Base-by-base conservation (phyloP, 1,139 yeast genomes). In the Lodderomyces oxycetoniae region DNA sequence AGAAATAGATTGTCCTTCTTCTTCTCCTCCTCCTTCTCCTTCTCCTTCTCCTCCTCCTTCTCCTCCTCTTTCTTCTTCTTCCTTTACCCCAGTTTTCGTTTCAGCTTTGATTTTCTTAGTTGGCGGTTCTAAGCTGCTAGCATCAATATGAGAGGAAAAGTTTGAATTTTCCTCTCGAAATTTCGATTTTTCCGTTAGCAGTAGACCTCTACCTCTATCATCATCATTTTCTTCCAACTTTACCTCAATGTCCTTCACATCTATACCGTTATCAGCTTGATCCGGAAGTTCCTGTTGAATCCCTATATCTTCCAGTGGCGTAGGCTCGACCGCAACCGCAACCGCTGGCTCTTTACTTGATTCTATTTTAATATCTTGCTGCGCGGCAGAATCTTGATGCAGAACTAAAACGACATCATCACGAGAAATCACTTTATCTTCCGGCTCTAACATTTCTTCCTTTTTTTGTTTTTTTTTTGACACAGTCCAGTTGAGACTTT, bases 91-190 rank as follows among this genome's bases (percentile, higher is more conserved):
- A 9, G 5, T 36, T 37, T n/a, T 14, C 6, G 11, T 12, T 32
- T 42, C 45, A 26, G 41, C 24, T 32, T 43, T 43, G 20, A 41
- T 34, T 31, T 36, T 40, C 29, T 41, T 41, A 12, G 28, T n/a
- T 9, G 41, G 29, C 13, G 22, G 42, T 26, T 37, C 38, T 6
- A 16, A 30, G 12, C 5, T 9, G 12, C 7, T 13, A 9, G 16
- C n/a, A 12, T 30, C 28, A 4, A 15, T 8, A 12, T n/a, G n/a
- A n/a, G n/a, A n/a, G n/a, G n/a, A n/a, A n/a, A n/a, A n/a, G 21
- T 9, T 12, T 29, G 20, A 22, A 4, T 20, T 14, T 29, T 23
- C n/a, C 15, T 22, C 17, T 21, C 20, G 20, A 22, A 19, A 7
- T 19, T 19, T 19, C n/a, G n/a, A n/a, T n/a, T n/a, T n/a, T n/a